These are phyloP conservation scores for Tricladium varicosporioides DNA, from an alignment of 2,329 filamentous ascomycete species.

Conservation along the genomic window DNA sequence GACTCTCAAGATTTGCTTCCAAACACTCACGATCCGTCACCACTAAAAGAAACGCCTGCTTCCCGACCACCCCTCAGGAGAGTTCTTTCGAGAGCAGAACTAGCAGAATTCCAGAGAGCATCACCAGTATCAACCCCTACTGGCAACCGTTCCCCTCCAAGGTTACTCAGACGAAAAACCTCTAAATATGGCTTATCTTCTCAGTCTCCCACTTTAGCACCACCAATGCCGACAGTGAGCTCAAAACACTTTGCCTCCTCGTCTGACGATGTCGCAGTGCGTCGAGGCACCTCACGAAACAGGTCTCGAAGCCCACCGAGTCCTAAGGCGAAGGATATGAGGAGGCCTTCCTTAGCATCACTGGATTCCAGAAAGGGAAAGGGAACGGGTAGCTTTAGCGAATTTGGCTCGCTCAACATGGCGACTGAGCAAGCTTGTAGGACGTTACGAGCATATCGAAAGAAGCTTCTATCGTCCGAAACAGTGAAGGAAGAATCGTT, in stretches of 20 bases:
- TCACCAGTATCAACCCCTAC: conserved; percentile 37
- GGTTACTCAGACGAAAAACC: conserved; percentile 51
- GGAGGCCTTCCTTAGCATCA: conserved; percentile 54
- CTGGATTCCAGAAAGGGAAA: conserved; percentile 47
- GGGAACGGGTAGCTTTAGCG: conserved; percentile 42
- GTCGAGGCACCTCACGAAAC: conserved; percentile 20
- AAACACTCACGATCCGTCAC: conserved; percentile 27
- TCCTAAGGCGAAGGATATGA: conserved; percentile 33
- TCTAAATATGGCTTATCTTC: conserved; percentile 51
- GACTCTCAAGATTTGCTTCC: conserved; percentile 20
- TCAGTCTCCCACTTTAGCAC: conserved; percentile 46
- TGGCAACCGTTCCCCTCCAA: conserved; percentile 54
- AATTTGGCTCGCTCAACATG: conserved; percentile 56
- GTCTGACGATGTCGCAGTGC: conserved; percentile 28
- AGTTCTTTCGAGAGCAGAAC: conserved; percentile 81
- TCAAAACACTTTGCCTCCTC: conserved; percentile 29
- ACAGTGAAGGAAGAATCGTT: conserved; percentile 55
- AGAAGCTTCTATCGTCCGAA: conserved; percentile 56
- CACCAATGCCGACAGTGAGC: conserved; percentile 23
- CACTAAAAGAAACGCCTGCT: conserved; percentile 48
- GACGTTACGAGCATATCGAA: conserved; percentile 60
- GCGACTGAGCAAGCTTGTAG: conserved; percentile 64
- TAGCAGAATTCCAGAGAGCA: conserved; percentile 72
- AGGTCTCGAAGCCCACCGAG: conserved; percentile 33
- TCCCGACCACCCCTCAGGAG: conserved; percentile 74